Conservation (phyloP, 495 filamentous ascomycete genomes). For the Alectoria sarmentosa region DNA sequence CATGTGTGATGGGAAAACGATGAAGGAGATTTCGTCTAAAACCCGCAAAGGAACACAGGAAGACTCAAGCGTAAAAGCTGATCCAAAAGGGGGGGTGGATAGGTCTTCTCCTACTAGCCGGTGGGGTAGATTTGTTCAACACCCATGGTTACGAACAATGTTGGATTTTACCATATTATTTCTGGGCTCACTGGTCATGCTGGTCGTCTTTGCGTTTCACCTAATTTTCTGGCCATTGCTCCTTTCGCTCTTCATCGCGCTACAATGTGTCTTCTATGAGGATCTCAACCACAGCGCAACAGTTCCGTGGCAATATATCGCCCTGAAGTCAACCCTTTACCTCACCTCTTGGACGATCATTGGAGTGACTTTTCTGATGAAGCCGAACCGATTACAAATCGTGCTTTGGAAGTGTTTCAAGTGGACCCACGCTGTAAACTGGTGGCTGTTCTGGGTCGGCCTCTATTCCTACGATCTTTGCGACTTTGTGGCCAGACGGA, state of each 20-base stretch:
- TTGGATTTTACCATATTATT: neutral
- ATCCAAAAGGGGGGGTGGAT: neutral
- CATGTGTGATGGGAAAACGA: neutral
- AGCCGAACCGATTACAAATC: neutral
- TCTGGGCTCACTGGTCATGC: neutral
- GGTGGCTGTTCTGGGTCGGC: neutral
- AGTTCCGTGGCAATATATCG: neutral
- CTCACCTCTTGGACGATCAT: neutral
- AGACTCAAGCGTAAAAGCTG: neutral
- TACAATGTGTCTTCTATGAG: neutral
- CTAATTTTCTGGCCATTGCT: neutral
- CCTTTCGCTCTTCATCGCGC: neutral
- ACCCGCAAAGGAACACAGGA: neutral
- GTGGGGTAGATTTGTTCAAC: neutral
- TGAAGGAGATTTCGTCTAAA: neutral
- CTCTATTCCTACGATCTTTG: neutral
- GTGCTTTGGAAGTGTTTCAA: neutral
- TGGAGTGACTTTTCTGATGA: neutral
- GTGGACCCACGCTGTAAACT: neutral
- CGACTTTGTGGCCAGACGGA: neutral
- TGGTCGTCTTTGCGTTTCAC: neutral
- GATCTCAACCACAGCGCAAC: neutral
- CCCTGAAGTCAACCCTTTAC: neutral
- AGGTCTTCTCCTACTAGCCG: neutral
- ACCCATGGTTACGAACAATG: neutral